These are phyloP conservation scores for Candida suzukii DNA, from an alignment of 805 yeast genomes.

Conservation along the genomic window DNA sequence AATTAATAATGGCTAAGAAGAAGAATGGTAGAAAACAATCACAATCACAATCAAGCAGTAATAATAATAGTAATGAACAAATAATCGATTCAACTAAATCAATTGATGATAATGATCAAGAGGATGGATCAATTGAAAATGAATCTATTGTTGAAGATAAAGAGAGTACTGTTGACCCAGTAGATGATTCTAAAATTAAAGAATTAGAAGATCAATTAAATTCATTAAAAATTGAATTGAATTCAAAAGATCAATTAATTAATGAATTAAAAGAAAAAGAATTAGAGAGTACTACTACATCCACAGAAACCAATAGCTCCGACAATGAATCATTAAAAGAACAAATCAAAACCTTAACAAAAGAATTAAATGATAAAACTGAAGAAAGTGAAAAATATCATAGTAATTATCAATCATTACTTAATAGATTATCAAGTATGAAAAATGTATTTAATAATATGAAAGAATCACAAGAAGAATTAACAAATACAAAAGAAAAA, in stretches of 20 bases:
- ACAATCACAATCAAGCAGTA: too few species aligned
- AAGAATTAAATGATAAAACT: slow-evolving; percentile 27
- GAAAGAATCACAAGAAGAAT: slow-evolving; percentile 61
- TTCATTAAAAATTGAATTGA: neutral
- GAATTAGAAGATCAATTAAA: neutral
- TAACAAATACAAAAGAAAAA: slow-evolving; percentile 45
- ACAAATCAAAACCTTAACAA: slow-evolving; percentile 8
- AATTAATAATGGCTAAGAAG: too few species aligned
- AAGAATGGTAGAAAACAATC: too few species aligned
- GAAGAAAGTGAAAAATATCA: slow-evolving; percentile 53
- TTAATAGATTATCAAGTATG: slow-evolving; percentile 65
- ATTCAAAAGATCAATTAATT: neutral
- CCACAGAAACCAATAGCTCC: neutral
- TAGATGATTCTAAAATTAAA: neutral
- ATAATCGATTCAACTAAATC: too few species aligned
- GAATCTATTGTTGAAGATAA: too few species aligned
- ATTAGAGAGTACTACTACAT: neutral
- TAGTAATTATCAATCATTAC: slow-evolving; percentile 51
- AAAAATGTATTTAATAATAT: slow-evolving; percentile 64
- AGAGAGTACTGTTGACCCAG: too few species aligned
- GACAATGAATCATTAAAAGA: neutral
- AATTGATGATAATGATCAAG: too few species aligned
- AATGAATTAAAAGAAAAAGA: neutral
- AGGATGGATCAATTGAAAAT: too few species aligned
- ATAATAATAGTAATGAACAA: too few species aligned